phyloP scores from a whole-genome alignment of 768 basidiomycete genomes.

The Rhodosporidiobolus odoratus region DNA sequence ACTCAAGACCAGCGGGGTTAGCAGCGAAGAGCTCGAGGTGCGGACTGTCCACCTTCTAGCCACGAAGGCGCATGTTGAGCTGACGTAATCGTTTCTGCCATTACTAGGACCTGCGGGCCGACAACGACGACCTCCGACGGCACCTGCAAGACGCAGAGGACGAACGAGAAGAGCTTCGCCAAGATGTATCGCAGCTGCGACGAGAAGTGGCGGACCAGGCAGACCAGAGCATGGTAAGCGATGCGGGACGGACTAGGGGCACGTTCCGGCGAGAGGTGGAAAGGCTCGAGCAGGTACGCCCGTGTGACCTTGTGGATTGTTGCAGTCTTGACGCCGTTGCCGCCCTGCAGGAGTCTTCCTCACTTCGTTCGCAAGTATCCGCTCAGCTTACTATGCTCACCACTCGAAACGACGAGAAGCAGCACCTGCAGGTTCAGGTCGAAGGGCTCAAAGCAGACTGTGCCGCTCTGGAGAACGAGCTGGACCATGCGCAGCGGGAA shows the following conservation, averaged over 20 bases:
- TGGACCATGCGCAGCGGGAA: conserved; percentile 62
- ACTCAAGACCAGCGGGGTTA: conserved; percentile 15
- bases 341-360: conserved; percentile 36
- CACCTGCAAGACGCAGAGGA: conserved; percentile 34
- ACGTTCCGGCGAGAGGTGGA: conserved; percentile 23
- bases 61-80: not conserved
- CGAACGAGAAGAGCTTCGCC: conserved; percentile 19
- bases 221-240: conserved; percentile 13
- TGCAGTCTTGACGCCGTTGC: no score
- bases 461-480: conserved; percentile 58
- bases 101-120: conserved; percentile 49
- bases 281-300: conserved; percentile 37
- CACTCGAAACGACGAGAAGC: conserved; percentile 38
- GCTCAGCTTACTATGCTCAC: conserved; percentile 41
- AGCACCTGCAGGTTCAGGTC: conserved; percentile 52
- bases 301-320: no score
- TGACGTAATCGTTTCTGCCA: not conserved
- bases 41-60: not conserved
- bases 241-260: conserved; percentile 7
- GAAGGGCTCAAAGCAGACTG: conserved; percentile 66
- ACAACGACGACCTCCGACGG: conserved; percentile 29
- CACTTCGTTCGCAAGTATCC: conserved; percentile 38
- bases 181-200: conserved; percentile 6
- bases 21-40: conserved; percentile 13
- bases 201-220: conserved; percentile 31